Evolutionary conservation across 2,329 filamentous ascomycete genomes (phyloP), one percentile per base, ranked within the genome.

Genomic region (Xylariomycetidae sp.): DNA sequence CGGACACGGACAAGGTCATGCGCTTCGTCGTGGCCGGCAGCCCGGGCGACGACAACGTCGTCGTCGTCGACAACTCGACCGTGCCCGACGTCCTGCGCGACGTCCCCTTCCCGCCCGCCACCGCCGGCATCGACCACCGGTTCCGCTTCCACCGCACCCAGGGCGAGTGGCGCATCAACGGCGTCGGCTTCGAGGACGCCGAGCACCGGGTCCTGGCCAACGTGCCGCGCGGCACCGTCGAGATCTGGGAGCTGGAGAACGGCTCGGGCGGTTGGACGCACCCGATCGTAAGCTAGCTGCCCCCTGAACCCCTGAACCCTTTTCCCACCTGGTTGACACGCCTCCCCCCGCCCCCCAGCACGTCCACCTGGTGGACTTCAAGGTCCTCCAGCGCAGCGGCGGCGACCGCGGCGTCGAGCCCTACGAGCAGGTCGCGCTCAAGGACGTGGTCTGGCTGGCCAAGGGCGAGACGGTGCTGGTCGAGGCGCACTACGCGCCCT

Each of bases 361-460:
- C 50, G 66, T 78, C 29, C 75, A 79, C 46, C 60, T 78, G 2
- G 66, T 79, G 29, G 73, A 77, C 45, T 72, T 79, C 52, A 65
- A 69, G 35, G 59, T 79, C 22, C 44, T 76, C 15, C 60, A 57
- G 6, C 67, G 74, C 13, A 63, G 49, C 0, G 67, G 68, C 4
- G 64, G 63, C 8, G 28, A 59, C 16, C 58, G 63, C 3, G 48
- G 46, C 10, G 64, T 76, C 4, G 45, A 61, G 39, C 61, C 68
- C 0, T 78, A 78, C 42, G 74, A 79, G 53, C 55, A 59, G 2
- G 65, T 61, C 0, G 73, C 69, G 0, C 61, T 75, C 13, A 77
- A 78, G 51, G 74, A 79, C 43, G 68, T 76, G 2, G 71, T 76
- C 2, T 70, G 71, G 61, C 59, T 79, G 2, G 68, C 63, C 8